These are phyloP conservation scores for Fomitopsis pinicola DNA, from an alignment of 1,284 basidiomycete species.

Conservation along the genomic window DNA sequence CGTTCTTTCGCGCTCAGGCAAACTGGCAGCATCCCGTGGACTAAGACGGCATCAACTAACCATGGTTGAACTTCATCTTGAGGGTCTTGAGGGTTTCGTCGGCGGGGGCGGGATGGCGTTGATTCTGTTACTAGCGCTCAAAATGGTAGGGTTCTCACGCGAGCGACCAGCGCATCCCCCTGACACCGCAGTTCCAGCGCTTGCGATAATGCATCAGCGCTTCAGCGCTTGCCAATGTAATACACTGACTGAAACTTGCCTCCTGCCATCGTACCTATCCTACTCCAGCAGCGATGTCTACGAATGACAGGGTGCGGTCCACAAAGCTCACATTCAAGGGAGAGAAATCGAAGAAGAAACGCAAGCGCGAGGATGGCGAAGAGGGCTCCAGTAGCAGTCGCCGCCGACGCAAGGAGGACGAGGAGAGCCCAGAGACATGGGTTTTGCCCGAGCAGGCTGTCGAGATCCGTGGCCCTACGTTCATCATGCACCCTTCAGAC, in stretches of 20 bases:
- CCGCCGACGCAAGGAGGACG: slow-evolving; percentile 46
- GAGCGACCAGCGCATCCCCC: background rate
- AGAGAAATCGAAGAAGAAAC: slow-evolving; percentile 78
- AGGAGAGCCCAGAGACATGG: slow-evolving; percentile 71
- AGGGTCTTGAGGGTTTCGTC: slow-evolving; percentile 56
- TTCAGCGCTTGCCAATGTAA: background rate
- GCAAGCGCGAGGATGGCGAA: slow-evolving; percentile 58
- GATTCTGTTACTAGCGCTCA: background rate
- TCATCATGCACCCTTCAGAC: slow-evolving; percentile 75
- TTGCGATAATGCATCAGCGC: background rate
- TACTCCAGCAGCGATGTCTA: slow-evolving; percentile 32
- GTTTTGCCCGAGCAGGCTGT: slow-evolving; percentile 65
- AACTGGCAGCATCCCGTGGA: slow-evolving; percentile 16
- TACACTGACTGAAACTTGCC: background rate
- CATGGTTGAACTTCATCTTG: slow-evolving; percentile 78
- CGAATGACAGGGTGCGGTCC: slow-evolving; percentile 49
- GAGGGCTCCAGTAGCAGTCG: slow-evolving; percentile 38
- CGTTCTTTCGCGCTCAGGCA: slow-evolving; percentile 18
- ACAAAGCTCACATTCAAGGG: slow-evolving; percentile 84
- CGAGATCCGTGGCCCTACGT: slow-evolving; percentile 81
- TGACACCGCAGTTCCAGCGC: background rate
- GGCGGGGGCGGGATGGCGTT: slow-evolving; percentile 17
- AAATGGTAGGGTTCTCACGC: slow-evolving; percentile 7
- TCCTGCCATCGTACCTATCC: background rate
- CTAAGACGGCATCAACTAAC: slow-evolving; percentile 43